Evolutionary conservation across 306 rosid species (phyloP).

Genomic region (Quercus variabilis): DNA sequence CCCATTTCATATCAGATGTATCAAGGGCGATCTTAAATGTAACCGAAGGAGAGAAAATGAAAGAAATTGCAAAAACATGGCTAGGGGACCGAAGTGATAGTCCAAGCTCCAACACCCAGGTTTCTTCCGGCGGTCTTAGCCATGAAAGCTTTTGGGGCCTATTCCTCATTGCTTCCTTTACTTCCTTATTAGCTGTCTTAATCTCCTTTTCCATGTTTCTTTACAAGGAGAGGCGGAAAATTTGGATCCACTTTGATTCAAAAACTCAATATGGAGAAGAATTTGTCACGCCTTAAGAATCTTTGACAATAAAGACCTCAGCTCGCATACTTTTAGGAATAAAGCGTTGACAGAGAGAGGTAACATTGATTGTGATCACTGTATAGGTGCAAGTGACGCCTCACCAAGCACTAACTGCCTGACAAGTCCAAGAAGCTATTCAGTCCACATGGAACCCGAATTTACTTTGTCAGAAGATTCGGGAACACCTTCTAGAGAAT

Average conservation of each 20-base stretch:
- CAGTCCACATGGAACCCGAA: not conserved
- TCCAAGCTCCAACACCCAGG: conserved; percentile 9
- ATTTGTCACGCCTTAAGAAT: not conserved
- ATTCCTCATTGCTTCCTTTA: conserved; percentile 37
- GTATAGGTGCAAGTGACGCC: not conserved
- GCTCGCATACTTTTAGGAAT: conserved; percentile 17
- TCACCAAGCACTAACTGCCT: not conserved
- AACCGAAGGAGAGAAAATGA: conserved; percentile 46
- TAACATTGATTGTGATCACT: no score
- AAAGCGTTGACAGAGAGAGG: not conserved
- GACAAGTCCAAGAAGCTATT: not conserved
- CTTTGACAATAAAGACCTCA: conserved; percentile 26
- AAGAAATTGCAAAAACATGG: conserved; percentile 38
- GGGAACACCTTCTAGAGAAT: not conserved
- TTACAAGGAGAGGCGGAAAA: not conserved
- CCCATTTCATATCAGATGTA: conserved; percentile 44
- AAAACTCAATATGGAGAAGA: not conserved
- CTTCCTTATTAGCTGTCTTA: conserved; percentile 30
- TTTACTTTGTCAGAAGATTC: no score
- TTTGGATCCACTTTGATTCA: not conserved
- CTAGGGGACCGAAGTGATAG: conserved; percentile 18
- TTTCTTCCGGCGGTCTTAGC: conserved; percentile 40
- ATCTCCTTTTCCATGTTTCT: not conserved
- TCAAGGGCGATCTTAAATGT: conserved; percentile 53
- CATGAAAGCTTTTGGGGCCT: conserved; percentile 56